These are phyloP conservation scores for Candida neerlandica DNA, from an alignment of 1,139 yeast species.

Conservation along the genomic window DNA sequence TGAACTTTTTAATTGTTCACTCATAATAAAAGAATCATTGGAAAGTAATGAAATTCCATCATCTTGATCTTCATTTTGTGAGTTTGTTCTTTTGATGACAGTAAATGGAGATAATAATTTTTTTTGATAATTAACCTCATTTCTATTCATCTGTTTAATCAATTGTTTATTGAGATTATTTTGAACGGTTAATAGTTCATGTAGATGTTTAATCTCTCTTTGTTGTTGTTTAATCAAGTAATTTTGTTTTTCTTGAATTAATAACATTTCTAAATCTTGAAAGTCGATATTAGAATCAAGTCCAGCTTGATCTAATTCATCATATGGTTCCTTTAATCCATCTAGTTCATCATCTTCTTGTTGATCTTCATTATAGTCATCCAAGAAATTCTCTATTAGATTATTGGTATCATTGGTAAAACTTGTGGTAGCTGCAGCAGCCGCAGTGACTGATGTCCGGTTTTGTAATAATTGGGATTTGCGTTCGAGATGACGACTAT, in stretches of 20 bases:
- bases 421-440: neutral
- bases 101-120: conserved; percentile 12
- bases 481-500: neutral
- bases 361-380: neutral
- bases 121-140: neutral
- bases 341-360: neutral
- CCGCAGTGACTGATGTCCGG: no score
- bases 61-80: neutral
- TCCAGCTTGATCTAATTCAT: conserved; percentile 7
- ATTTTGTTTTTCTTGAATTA: conserved; percentile 29
- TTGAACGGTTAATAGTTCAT: conserved; percentile 20
- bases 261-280: conserved; percentile 29
- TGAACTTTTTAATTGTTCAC: neutral
- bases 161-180: conserved; percentile 5
- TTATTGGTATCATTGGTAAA: neutral
- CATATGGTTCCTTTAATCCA: no score
- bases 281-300: conserved; percentile 7
- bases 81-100: neutral
- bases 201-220: conserved; percentile 30
- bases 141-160: conserved; percentile 1
- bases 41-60: neutral
- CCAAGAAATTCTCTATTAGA: conserved; percentile 5
- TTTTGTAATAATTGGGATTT: neutral
- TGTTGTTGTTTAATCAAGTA: conserved; percentile 29
- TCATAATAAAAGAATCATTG: conserved; percentile 1